A percentile compares a stretch with the other conserved stretches of the same genome.
phyloP scores from a whole-genome alignment of 2,329 filamentous ascomycete genomes.

The Triangularia setosa region DNA sequence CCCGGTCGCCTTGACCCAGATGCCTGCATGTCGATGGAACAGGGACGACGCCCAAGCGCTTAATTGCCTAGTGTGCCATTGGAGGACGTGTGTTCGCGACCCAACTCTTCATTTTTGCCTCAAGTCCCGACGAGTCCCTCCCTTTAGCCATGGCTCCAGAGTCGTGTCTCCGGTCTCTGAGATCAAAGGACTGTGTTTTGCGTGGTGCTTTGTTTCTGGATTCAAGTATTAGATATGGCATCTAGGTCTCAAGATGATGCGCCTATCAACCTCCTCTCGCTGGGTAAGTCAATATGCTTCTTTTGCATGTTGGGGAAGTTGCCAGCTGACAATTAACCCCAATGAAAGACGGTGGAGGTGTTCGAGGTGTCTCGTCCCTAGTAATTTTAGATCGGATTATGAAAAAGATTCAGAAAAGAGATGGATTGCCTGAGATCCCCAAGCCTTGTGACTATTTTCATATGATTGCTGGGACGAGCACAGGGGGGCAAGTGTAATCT shows the following conservation, averaged over 20 bases:
- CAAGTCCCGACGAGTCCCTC: background rate
- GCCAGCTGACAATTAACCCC: background rate
- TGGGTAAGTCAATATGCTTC: slow-evolving; percentile 16
- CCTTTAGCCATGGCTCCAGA: too few relatives aligned
- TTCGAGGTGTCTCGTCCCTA: slow-evolving; percentile 35
- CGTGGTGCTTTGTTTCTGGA: background rate
- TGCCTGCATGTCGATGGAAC: slow-evolving; percentile 4
- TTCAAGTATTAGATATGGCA: background rate
- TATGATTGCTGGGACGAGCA: slow-evolving; percentile 39
- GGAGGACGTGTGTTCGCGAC: slow-evolving; percentile 5
- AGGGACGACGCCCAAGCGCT: slow-evolving; percentile 4
- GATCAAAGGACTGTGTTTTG: too few relatives aligned
- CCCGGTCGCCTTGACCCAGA: background rate
- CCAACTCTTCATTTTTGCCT: background rate
- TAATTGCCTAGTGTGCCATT: slow-evolving; percentile 12
- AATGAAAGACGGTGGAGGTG: slow-evolving; percentile 33
- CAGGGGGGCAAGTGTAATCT: slow-evolving; percentile 30
- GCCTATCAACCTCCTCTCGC: slow-evolving; percentile 23
- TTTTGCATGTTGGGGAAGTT: background rate
- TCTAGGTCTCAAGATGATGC: slow-evolving; percentile 2
- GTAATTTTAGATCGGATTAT: slow-evolving; percentile 34
- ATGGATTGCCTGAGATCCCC: slow-evolving; percentile 24
- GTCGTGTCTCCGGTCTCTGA: background rate
- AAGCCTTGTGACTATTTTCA: slow-evolving; percentile 37
- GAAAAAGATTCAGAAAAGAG: slow-evolving; percentile 25